Conservation (phyloP, 78 protist species). For the Dictyostelium purpureum region DNA sequence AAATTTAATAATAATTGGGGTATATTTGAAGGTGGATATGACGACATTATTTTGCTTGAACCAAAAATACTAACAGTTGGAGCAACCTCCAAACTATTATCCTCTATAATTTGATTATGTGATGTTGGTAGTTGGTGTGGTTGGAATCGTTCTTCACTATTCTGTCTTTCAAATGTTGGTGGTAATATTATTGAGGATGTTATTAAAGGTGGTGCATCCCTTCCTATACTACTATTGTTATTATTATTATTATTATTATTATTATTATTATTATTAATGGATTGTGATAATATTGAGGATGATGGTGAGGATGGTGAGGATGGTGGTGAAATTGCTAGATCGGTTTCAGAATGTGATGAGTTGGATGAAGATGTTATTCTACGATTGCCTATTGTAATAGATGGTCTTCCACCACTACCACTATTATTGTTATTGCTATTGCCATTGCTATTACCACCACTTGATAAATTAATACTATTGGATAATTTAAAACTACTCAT, state of each 20-base stretch:
- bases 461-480: too few relatives aligned
- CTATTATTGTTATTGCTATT: too few relatives aligned
- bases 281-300: neutral
- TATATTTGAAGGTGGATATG: slow-evolving; percentile 4
- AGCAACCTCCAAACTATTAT: too few relatives aligned
- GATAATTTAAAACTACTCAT: too few relatives aligned
- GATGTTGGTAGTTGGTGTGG: neutral
- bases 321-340: neutral
- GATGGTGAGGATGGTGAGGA: slow-evolving; percentile 3
- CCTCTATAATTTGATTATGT: too few relatives aligned
- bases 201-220: neutral
- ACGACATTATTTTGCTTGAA: slow-evolving; percentile 3
- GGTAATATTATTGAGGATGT: neutral
- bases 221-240: neutral
- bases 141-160: neutral
- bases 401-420: too few relatives aligned
- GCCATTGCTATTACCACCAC: too few relatives aligned
- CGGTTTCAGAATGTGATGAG: neutral
- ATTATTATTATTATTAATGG: neutral
- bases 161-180: neutral
- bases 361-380: neutral
- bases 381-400: neutral
- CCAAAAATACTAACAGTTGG: neutral
- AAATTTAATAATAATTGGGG: neutral
- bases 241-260: neutral